Base-by-base conservation (phyloP, 1,284 basidiomycete species). In the Apiotrichum porosum region DNA sequence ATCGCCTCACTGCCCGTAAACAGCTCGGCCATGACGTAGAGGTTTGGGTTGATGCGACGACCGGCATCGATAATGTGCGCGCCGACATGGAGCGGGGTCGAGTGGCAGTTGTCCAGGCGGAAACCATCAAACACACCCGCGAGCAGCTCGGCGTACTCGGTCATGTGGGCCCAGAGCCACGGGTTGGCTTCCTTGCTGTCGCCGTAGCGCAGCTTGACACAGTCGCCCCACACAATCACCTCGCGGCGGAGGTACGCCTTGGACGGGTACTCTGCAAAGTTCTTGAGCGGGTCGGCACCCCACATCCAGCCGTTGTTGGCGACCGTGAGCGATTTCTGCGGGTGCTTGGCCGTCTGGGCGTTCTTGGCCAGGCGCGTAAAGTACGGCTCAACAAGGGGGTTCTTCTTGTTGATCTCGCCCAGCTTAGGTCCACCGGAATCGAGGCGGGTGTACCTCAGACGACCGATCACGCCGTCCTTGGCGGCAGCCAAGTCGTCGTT, bases 231-330 rank as follows among this genome's bases (percentile, higher is more conserved):
- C 17, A 86, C 89, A 60, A 98, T 97, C 41, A 98, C 89, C 72
- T 97, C 90, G 43, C 94, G 85, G 24, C 91, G 84, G 39, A 97
- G 80, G 71, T 98, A 98, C 1, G 92, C 87, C 69, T 94, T 94
- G n/a, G 93, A 97, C 1, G 88, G 86, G 40, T 82, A 81, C n/a
- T 89, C 81, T 9, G 93, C 94, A 75, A 98, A 98, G 76, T 97
- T 95, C 57, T 84, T 80, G 18, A 98, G 79, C 0, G 94, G 94
- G 69, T 98, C 85, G 2, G 94, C 93, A 51, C 86, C 79, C 94
- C 94, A 98, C 61, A 98, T 94, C 94, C 94, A 98, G 8, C 94
- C 94, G 64, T 98, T 98, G 75, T 97, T 97, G 6, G 94, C 94
- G 24, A 97, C 75, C 0, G 87, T 84, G 62, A 92, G 86, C 9